phyloP scores from a whole-genome alignment of 2,329 filamentous ascomycete species.

The Penicillium freii region DNA sequence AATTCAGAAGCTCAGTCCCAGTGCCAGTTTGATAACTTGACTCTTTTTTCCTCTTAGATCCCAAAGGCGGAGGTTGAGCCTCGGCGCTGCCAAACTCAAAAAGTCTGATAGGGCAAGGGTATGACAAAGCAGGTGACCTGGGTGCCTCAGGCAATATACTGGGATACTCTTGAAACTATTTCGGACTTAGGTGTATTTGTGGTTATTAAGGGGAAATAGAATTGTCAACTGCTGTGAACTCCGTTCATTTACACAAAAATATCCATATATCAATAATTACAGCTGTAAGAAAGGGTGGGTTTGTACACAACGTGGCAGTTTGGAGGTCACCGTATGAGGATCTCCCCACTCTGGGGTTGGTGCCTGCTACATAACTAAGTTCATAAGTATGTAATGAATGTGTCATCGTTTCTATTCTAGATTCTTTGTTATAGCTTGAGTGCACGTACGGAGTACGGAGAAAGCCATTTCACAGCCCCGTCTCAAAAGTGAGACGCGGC shows the following conservation, averaged over 20 bases:
- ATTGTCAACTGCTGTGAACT: not conserved
- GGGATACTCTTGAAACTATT: no score
- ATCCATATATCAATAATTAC: not conserved
- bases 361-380: not conserved
- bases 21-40: constrained; percentile 1
- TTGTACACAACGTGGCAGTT: not conserved
- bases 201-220: not conserved
- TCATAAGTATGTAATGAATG: not conserved
- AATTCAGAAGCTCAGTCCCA: not conserved
- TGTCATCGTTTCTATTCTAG: not conserved
- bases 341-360: constrained; percentile 18
- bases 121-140: constrained; percentile 9
- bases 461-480: not conserved
- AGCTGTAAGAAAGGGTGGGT: not conserved
- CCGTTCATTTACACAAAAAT: not conserved
- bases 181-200: not conserved
- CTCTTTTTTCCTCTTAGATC: constrained; percentile 5
- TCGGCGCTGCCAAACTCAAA: constrained; percentile 14
- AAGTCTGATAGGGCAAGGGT: constrained; percentile 19
- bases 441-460: no score
- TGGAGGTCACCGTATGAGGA: constrained; percentile 7
- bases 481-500: not conserved
- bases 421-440: not conserved
- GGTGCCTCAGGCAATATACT: not conserved
- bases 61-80: constrained; percentile 21